Evolutionary conservation across 225 moss, liverwort and hornwort genomes (phyloP).

Genomic region (Antitrichia curtipendula): DNA sequence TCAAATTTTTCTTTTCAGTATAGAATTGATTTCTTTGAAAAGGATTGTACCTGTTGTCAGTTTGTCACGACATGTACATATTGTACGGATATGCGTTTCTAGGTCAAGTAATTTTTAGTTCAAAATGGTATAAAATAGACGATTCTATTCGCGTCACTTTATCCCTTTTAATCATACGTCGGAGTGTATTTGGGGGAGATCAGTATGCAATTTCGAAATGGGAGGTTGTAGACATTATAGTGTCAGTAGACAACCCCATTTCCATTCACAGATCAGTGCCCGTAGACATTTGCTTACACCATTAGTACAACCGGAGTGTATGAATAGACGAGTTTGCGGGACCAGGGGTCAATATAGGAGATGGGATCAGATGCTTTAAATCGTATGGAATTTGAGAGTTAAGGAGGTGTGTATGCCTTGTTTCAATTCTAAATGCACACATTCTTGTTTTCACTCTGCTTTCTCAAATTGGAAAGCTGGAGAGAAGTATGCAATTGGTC

Average conservation of each 20-base stretch:
- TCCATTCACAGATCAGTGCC: neutral
- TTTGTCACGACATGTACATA: neutral
- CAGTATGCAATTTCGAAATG: neutral
- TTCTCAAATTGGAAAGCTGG: neutral
- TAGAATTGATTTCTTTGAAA: neutral
- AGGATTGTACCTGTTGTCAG: neutral
- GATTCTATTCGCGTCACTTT: neutral
- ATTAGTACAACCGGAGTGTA: neutral
- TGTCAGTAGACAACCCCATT: neutral
- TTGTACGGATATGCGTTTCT: neutral
- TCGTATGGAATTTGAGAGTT: neutral
- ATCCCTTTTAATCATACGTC: neutral
- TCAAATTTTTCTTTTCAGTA: neutral
- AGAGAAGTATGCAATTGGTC: neutral
- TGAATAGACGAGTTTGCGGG: neutral
- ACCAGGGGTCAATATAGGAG: neutral
- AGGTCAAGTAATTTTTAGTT: neutral
- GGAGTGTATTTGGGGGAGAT: neutral
- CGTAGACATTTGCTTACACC: neutral
- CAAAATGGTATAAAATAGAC: neutral
- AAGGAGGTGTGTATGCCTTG: neutral
- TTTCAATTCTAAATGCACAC: neutral
- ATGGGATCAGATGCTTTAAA: neutral
- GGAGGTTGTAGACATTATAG: neutral
- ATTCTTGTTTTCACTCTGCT: neutral